Conservation (phyloP, 768 basidiomycete genomes). For the Termitomyces sp. region DNA sequence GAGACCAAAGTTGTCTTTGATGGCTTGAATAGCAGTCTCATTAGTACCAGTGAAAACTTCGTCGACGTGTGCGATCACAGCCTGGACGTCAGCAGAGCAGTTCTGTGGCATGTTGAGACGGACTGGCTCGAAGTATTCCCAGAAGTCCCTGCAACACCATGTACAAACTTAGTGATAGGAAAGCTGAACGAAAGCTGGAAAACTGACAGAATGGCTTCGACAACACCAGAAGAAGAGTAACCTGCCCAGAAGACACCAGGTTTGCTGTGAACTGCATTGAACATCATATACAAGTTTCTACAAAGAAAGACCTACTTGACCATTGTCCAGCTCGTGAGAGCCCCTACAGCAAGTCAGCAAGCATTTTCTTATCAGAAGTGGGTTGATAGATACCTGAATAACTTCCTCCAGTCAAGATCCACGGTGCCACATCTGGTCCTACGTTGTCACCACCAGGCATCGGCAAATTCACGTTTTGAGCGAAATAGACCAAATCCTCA, state of each 20-base stretch:
- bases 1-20: slow-evolving; percentile 59
- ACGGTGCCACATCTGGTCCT: slow-evolving; percentile 44
- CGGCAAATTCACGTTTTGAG: slow-evolving; percentile 58
- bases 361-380: not conserved
- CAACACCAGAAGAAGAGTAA: slow-evolving; percentile 62
- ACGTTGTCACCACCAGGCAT: slow-evolving; percentile 61
- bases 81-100: slow-evolving; percentile 68
- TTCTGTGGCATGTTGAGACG: slow-evolving; percentile 63
- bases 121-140: slow-evolving; percentile 70
- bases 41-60: slow-evolving; percentile 43
- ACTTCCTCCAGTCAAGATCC: slow-evolving; percentile 48
- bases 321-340: slow-evolving; percentile 58
- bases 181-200: not conserved
- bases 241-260: slow-evolving; percentile 56
- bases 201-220: slow-evolving; percentile 51
- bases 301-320: slow-evolving; percentile 45
- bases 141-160: slow-evolving; percentile 38
- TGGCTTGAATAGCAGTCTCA: slow-evolving; percentile 38
- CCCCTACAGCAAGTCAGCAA: slow-evolving; percentile 8
- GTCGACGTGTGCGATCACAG: slow-evolving; percentile 58
- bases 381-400: slow-evolving; percentile 33
- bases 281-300: not conserved
- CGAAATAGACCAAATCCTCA: slow-evolving; percentile 67
- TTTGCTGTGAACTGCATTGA: slow-evolving; percentile 32
- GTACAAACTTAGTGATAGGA: not conserved